Evolutionary conservation across 2,329 filamentous ascomycete species (phyloP).

Genomic region (Aspergillus sp.): DNA sequence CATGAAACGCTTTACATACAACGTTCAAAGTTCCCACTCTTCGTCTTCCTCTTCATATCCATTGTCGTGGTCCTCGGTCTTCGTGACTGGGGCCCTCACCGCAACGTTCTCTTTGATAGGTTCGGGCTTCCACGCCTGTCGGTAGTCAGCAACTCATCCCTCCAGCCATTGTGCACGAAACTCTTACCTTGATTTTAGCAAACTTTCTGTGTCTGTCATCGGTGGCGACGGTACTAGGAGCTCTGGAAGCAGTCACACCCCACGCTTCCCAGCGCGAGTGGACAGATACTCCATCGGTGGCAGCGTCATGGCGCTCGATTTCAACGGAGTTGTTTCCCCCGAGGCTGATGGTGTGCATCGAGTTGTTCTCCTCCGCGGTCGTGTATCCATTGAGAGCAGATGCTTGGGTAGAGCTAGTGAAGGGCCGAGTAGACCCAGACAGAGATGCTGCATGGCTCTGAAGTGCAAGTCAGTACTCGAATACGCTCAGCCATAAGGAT

Average conservation of each 20-base stretch:
- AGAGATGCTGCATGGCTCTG: conserved; percentile 23
- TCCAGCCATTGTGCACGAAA: neutral
- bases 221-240: neutral
- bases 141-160: conserved; percentile 11
- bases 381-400: neutral
- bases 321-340: conserved; percentile 28
- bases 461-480: neutral
- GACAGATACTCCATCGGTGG: conserved; percentile 20
- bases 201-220: conserved; percentile 26
- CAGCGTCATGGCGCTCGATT: conserved; percentile 17
- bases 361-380: neutral
- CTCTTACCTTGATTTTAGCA: conserved; percentile 28
- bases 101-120: conserved; percentile 23
- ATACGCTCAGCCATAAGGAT: neutral
- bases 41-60: conserved; percentile 24
- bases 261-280: conserved; percentile 25
- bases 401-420: conserved; percentile 7
- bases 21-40: neutral
- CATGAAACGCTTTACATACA: neutral
- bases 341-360: conserved; percentile 25
- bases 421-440: conserved; percentile 6
- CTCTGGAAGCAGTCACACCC: conserved; percentile 15
- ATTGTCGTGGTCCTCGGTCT: conserved; percentile 26
- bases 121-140: conserved; percentile 27
- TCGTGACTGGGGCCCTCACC: conserved; percentile 24